These are phyloP conservation scores for Filobasidium uniguttulatum DNA, from an alignment of 1,284 basidiomycete species.

Conservation along the genomic window DNA sequence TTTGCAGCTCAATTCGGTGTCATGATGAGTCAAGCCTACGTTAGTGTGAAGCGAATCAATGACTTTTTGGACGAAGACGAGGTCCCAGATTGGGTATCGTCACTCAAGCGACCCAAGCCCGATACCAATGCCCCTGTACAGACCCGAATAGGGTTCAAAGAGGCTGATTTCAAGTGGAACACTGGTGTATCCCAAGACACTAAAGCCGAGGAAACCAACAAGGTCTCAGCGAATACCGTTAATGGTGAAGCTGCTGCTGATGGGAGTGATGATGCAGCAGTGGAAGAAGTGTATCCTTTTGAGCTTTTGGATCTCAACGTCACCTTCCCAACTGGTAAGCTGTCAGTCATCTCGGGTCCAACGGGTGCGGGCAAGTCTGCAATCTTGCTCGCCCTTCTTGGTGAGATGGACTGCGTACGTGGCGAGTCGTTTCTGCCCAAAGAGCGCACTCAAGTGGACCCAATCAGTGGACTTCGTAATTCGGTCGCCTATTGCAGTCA, in stretches of 20 bases:
- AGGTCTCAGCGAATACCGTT: constrained; percentile 4
- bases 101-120: constrained; percentile 40
- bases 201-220: not conserved
- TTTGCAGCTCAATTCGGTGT: constrained; percentile 14
- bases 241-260: not conserved
- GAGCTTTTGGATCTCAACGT: constrained; percentile 53
- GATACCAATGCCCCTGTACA: constrained; percentile 14
- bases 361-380: constrained; percentile 63
- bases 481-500: constrained; percentile 73
- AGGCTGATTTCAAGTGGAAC: constrained; percentile 61
- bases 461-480: constrained; percentile 49
- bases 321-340: constrained; percentile 52
- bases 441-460: constrained; percentile 41
- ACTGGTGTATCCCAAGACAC: constrained; percentile 25
- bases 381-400: constrained; percentile 29
- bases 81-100: constrained; percentile 50
- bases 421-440: constrained; percentile 55
- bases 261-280: not conserved
- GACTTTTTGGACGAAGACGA: constrained; percentile 72
- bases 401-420: constrained; percentile 52
- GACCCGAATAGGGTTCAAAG: constrained; percentile 48
- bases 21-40: constrained; percentile 45
- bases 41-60: constrained; percentile 65
- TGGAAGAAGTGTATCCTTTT: constrained; percentile 36
- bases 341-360: constrained; percentile 58